Conservation (phyloP, 164 flowering plant genomes). For the Akebia trifoliata region DNA sequence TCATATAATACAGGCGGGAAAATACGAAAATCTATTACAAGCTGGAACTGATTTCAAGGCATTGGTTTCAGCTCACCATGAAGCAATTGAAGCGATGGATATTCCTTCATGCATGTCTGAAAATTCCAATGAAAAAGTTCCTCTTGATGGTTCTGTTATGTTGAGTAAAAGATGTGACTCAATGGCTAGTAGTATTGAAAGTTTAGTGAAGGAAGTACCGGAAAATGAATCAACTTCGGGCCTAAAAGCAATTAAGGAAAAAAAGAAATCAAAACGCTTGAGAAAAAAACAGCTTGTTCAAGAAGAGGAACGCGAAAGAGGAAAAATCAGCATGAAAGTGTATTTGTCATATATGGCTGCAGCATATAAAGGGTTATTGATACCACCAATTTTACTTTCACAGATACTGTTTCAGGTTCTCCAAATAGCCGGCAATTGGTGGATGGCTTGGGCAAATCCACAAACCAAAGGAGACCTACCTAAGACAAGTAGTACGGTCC, state of each 20-base stretch:
- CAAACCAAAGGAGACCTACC: conserved; percentile 81
- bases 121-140: conserved; percentile 51
- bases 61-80: conserved; percentile 86
- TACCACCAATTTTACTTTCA: conserved; percentile 78
- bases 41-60: conserved; percentile 86
- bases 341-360: conserved; percentile 94
- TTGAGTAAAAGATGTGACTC: conserved; percentile 35
- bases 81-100: conserved; percentile 92
- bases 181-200: conserved; percentile 34
- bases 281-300: conserved; percentile 94
- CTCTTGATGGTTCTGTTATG: conserved; percentile 23
- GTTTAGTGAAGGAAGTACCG: conserved; percentile 55
- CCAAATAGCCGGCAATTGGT: conserved; percentile 96
- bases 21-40: conserved; percentile 89
- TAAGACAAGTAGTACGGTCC: conserved; percentile 57
- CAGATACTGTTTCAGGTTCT: conserved; percentile 85
- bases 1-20: conserved; percentile 82
- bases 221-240: conserved; percentile 57
- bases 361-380: conserved; percentile 81
- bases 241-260: conserved; percentile 71
- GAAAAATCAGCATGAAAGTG: conserved; percentile 88
- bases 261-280: conserved; percentile 80
- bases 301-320: conserved; percentile 95
- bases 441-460: conserved; percentile 99
- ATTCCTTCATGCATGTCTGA: conserved; percentile 50